These are phyloP conservation scores for Chalara sp. DNA, from an alignment of 2,329 filamentous ascomycete species.

Conservation along the genomic window DNA sequence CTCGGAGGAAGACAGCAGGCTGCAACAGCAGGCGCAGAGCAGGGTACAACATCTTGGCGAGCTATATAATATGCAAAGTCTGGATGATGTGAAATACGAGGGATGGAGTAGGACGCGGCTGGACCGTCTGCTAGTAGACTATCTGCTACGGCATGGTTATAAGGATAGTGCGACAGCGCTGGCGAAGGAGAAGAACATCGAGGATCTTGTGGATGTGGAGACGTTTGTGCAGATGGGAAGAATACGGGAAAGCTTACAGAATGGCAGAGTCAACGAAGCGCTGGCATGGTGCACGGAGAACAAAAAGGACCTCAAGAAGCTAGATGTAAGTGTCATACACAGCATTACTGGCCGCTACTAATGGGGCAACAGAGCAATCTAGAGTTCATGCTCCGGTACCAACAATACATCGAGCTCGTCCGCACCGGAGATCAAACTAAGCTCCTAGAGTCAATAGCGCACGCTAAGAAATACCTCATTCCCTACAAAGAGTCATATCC, in stretches of 20 bases:
- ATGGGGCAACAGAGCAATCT: constrained; percentile 57
- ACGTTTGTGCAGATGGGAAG: constrained; percentile 78
- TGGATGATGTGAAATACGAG: constrained; percentile 92
- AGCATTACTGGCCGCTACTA: constrained; percentile 2
- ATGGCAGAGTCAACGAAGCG: constrained; percentile 68
- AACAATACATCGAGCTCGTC: constrained; percentile 92
- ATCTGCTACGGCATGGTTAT: constrained; percentile 80
- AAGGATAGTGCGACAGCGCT: constrained; percentile 68
- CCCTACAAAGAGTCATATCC: constrained; percentile 64
- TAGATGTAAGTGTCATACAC: constrained; percentile 50
- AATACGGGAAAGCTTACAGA: constrained; percentile 66
- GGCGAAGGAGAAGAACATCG: constrained; percentile 67
- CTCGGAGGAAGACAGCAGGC: constrained; percentile 70
- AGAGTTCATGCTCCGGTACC: constrained; percentile 87
- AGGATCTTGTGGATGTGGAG: constrained; percentile 78
- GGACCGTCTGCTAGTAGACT: constrained; percentile 85
- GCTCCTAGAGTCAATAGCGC: constrained; percentile 67
- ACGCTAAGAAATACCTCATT: constrained; percentile 76
- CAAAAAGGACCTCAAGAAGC: constrained; percentile 84
- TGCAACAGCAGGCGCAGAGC: constrained; percentile 70
- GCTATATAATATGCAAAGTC: constrained; percentile 69
- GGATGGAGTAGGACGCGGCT: constrained; percentile 77
- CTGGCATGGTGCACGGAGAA: constrained; percentile 90
- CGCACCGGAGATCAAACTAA: constrained; percentile 57
- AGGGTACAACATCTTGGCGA: constrained; percentile 76